Evolutionary conservation across 257 asterid species (phyloP).

Genomic region (Anisodus tanguticus): DNA sequence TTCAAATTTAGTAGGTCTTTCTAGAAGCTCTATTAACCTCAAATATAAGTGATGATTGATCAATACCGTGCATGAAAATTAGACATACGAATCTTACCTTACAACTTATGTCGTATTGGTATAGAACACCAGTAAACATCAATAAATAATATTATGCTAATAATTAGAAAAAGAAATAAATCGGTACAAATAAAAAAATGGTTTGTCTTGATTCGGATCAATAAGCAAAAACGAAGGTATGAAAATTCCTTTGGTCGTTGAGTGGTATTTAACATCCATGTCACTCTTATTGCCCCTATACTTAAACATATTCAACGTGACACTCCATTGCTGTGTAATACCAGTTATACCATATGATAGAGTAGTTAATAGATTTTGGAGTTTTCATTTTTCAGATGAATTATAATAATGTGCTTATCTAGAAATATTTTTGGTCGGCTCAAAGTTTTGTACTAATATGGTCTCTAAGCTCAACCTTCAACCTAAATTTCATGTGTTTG

Average conservation of each 20-base stretch:
- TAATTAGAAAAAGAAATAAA: too few species aligned
- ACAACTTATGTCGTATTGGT: too few species aligned
- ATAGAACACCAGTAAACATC: too few species aligned
- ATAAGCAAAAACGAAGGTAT: too few species aligned
- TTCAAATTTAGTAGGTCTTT: too few species aligned
- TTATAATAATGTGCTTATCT: neutral
- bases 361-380: neutral
- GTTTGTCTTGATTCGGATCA: too few species aligned
- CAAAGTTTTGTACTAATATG: neutral
- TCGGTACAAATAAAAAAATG: too few species aligned
- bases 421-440: neutral
- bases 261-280: neutral
- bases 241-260: neutral
- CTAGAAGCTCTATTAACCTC: too few species aligned
- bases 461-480: neutral
- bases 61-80: too few species aligned
- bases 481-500: neutral
- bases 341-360: neutral
- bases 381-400: neutral
- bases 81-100: too few species aligned
- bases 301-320: neutral
- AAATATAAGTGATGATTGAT: too few species aligned
- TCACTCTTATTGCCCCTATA: neutral
- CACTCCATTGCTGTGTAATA: neutral
- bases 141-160: too few species aligned